Percentiles rank a stretch among this genome's conserved stretches.
Evolutionary conservation across 371 early-diverging fungal genomes (phyloP).

Genomic region (Syncephalastrum monosporum): DNA sequence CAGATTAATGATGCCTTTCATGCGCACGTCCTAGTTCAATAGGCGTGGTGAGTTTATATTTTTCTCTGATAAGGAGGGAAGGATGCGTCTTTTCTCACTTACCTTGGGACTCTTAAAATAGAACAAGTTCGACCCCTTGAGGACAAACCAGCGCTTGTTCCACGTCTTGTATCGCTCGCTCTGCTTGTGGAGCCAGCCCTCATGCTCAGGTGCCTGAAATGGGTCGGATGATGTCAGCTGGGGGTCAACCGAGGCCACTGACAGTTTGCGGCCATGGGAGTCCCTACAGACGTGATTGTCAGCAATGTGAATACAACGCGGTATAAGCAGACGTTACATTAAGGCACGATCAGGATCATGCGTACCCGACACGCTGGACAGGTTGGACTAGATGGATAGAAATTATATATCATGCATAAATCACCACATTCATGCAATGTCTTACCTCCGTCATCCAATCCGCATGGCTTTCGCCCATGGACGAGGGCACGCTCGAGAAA

Average conservation of each 20-base stretch:
- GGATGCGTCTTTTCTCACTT: background rate
- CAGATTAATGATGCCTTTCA: conserved; percentile 59
- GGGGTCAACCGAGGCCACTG: conserved; percentile 29
- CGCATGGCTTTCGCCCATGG: background rate
- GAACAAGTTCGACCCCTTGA: conserved; percentile 61
- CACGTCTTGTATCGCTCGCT: conserved; percentile 66
- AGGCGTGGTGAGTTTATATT: background rate
- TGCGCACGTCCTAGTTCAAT: conserved; percentile 38
- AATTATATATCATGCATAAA: background rate
- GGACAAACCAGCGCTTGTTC: conserved; percentile 71
- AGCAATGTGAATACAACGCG: background rate
- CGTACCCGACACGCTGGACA: conserved; percentile 6
- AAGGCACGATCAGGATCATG: background rate
- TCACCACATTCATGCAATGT: background rate
- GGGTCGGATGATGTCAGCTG: conserved; percentile 14
- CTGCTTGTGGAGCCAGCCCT: conserved; percentile 68
- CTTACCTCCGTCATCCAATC: conserved; percentile 12
- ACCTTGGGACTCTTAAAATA: conserved; percentile 65
- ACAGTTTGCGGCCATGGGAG: conserved; percentile 20
- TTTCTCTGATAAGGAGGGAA: background rate
- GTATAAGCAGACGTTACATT: conserved; percentile 4
- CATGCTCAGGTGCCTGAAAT: conserved; percentile 43
- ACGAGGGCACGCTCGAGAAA: conserved; percentile 6
- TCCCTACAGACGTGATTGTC: conserved; percentile 10
- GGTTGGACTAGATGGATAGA: conserved; percentile 8